Evolutionary conservation across 2,329 filamentous ascomycete genomes (phyloP).

Genomic region (Alternaria ethzedia): DNA sequence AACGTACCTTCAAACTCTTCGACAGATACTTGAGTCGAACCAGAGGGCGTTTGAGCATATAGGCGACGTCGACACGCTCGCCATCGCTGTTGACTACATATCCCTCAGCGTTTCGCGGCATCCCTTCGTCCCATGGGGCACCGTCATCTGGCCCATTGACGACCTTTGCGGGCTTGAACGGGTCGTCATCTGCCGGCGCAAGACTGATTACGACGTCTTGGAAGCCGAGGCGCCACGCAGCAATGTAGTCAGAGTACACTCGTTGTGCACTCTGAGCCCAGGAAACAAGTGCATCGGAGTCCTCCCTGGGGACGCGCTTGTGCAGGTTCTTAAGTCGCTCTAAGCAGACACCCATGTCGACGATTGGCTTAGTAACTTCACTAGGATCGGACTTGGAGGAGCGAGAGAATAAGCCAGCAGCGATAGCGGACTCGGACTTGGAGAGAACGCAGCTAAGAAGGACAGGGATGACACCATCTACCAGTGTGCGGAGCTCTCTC

Average conservation of each 20-base stretch:
- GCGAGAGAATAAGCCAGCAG: conserved; percentile 71
- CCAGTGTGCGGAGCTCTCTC: conserved; percentile 87
- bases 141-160: conserved; percentile 54
- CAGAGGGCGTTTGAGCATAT: conserved; percentile 86
- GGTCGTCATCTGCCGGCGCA: conserved; percentile 72
- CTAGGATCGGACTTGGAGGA: conserved; percentile 62
- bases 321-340: conserved; percentile 84
- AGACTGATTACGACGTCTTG: conserved; percentile 94
- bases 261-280: conserved; percentile 83
- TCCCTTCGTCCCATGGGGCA: conserved; percentile 60
- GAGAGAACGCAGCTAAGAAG: conserved; percentile 84
- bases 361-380: conserved; percentile 81
- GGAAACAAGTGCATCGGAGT: conserved; percentile 72
- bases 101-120: conserved; percentile 65
- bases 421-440: conserved; percentile 68
- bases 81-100: conserved; percentile 74
- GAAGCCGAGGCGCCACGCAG: conserved; percentile 90
- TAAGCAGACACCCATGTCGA: conserved; percentile 90
- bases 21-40: conserved; percentile 86
- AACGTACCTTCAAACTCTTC: conserved; percentile 75
- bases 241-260: conserved; percentile 84
- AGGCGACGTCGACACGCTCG: conserved; percentile 91
- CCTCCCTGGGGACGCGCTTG: conserved; percentile 76
- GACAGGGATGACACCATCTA: conserved; percentile 94
- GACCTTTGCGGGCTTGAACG: conserved; percentile 55